Conservation (phyloP, 805 yeast genomes). For the Naumovozyma baii region DNA sequence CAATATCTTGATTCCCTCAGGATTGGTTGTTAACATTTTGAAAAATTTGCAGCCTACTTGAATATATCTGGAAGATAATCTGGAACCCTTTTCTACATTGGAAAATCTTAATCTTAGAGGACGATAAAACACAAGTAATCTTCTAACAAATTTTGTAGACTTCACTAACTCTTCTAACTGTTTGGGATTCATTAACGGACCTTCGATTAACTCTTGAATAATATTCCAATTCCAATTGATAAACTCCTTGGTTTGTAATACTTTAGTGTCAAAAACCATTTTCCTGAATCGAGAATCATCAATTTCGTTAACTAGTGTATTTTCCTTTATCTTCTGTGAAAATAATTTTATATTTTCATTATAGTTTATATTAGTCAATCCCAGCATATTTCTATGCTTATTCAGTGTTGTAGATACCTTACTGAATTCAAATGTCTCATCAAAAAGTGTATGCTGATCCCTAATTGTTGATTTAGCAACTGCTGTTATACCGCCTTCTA, state of each 20-base stretch:
- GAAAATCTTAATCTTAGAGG: conserved; percentile 85
- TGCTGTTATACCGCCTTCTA: conserved; percentile 20
- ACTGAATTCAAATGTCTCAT: conserved; percentile 38
- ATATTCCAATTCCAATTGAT: conserved; percentile 83
- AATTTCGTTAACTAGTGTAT: conserved; percentile 24
- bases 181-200: conserved; percentile 66
- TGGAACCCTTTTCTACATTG: conserved; percentile 37
- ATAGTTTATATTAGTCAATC: conserved; percentile 24
- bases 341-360: conserved; percentile 15
- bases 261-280: conserved; percentile 57
- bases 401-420: conserved; percentile 33
- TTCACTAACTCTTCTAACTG: conserved; percentile 68
- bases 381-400: conserved; percentile 32
- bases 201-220: conserved; percentile 61
- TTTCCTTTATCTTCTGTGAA: conserved; percentile 18
- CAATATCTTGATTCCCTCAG: conserved; percentile 59
- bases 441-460: conserved; percentile 5
- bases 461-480: background rate
- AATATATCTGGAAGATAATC: conserved; percentile 46
- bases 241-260: conserved; percentile 68
- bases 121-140: conserved; percentile 76
- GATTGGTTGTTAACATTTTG: conserved; percentile 49
- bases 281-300: conserved; percentile 63
- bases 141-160: conserved; percentile 76
- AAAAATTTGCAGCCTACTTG: conserved; percentile 69